Percentiles rank a stretch among this genome's conserved stretches.
Evolutionary conservation across 2,329 filamentous ascomycete species (phyloP).

Genomic region (Xylariaceae sp.): DNA sequence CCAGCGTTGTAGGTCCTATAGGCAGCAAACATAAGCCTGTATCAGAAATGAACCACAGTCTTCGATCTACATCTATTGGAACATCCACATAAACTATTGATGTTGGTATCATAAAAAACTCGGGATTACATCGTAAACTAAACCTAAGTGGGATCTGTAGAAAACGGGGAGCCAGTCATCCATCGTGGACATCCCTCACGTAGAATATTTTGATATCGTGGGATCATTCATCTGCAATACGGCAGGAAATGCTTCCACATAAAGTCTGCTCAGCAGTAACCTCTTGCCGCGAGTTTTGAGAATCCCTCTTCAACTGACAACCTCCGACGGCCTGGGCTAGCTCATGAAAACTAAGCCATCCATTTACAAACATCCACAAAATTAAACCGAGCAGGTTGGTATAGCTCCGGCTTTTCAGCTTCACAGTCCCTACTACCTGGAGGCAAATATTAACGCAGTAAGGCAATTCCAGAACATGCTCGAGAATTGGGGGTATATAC

Average conservation of each 20-base stretch:
- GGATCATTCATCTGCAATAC: conserved; percentile 9
- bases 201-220: conserved; percentile 24
- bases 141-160: conserved; percentile 27
- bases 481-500: conserved; percentile 16
- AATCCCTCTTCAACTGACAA: conserved; percentile 3
- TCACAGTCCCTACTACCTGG: conserved; percentile 21
- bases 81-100: neutral
- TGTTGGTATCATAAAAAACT: conserved; percentile 45
- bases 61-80: too few species aligned
- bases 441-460: conserved; percentile 18
- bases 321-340: conserved; percentile 26
- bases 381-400: conserved; percentile 10
- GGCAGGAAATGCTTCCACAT: conserved; percentile 9
- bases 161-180: conserved; percentile 30
- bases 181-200: conserved; percentile 21
- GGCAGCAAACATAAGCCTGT: too few species aligned
- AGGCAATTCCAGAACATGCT: conserved; percentile 17
- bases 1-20: too few species aligned
- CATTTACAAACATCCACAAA: conserved; percentile 16
- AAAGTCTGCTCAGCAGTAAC: too few species aligned
- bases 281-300: neutral
- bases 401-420: conserved; percentile 17
- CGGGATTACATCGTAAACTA: conserved; percentile 32
- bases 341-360: conserved; percentile 25
- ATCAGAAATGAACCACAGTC: too few species aligned